Evolutionary conservation across 345 rosid genomes (phyloP), one percentile per base, ranked within the genome.

Genomic region (Rhizophora mangle): DNA sequence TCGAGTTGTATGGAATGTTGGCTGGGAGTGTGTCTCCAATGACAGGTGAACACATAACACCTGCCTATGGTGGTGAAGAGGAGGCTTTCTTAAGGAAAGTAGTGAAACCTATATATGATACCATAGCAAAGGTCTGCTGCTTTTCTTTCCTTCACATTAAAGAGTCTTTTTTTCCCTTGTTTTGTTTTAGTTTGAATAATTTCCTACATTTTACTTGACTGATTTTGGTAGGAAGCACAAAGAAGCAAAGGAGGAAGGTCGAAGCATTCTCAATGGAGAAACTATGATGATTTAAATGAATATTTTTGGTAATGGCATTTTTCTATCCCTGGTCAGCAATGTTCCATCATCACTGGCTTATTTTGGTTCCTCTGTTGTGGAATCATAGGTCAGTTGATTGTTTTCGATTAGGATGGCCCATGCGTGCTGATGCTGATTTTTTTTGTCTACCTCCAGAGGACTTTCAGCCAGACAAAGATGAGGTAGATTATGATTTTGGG

Each of bases 231-330:
- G 99, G 99, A 96, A 85, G 90, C 99, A 63, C 80, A 85, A 78
- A 84, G 88, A 80, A 90, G 95, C 80, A 83, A 85, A 76, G 82
- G 29, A 69, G 99, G 97, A 63, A 89, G 74, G 78, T 96, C 99
- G 72, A 96, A 96, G 83, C 99, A 96, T 78, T 96, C 98, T 9
- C 96, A 90, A 60, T 96, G 99, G 99, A 92, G 99, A 75, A 96
- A 96, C 70, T 96, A 96, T 70, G 99, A 96, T 75, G 99, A 96
- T 84, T 77, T 96, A 71, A 96, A 96, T 72, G 98, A 96, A 72
- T 96, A 85, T 76, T 96, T 96, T 80, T 96, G 99, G 99, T 96
- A 43, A 56, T 56, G 59, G 30, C 60, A 56, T 26, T 56, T 24
- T 27, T 24, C 60, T 24, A 13, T 56, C 2, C 31, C 26, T 56